Evolutionary conservation across 2,329 filamentous ascomycete genomes (phyloP), one percentile per base, ranked within the genome.

Genomic region (Colletotrichum sp.): DNA sequence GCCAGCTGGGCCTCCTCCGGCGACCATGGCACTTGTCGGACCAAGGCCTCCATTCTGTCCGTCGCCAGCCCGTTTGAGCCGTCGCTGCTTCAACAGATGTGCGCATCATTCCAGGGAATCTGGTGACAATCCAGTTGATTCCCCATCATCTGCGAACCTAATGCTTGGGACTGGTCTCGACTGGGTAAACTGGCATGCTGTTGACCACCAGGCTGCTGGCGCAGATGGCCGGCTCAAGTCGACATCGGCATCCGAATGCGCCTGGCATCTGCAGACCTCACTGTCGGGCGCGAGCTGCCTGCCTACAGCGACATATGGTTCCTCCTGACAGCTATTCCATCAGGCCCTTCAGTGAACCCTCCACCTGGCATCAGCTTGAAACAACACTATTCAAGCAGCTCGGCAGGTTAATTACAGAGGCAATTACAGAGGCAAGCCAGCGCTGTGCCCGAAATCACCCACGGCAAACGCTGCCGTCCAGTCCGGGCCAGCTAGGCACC

Each of bases 401-500:
- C 52, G 52, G 22, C 55, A 44, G 32, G 13, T 36, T 63, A 70
- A 36, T 52, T 34, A 19, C 25, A n/a, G 57, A 59, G 27, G 36
- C 57, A 70, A 36, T 52, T 34, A 19, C 25, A n/a, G 57, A 59
- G 27, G 36, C 57, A 52, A 48, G 57, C 27, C 68, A 44, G 30
- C 55, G 27, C 52, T 15, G 39, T 60, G 64, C 57, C 34, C 70
- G 57, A 69, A 69, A 36, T 15, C 44, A 13, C 34, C n/a, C 34
- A 25, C 74, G 70, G 64, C 44, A 74, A 34, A 64, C 36, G 36
- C 70, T 69, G 74, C 64, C 65, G 74, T 52, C 13, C 52, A 39
- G 70, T 61, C 64, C 74, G 57, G 72, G 73, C 34, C 57, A 44
- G 34, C 59, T 27, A 60, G 52, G 57, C 74, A 68, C 52, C 27